phyloP scores from a whole-genome alignment of 495 filamentous ascomycete genomes.

The Talaromyces proteolyticus region DNA sequence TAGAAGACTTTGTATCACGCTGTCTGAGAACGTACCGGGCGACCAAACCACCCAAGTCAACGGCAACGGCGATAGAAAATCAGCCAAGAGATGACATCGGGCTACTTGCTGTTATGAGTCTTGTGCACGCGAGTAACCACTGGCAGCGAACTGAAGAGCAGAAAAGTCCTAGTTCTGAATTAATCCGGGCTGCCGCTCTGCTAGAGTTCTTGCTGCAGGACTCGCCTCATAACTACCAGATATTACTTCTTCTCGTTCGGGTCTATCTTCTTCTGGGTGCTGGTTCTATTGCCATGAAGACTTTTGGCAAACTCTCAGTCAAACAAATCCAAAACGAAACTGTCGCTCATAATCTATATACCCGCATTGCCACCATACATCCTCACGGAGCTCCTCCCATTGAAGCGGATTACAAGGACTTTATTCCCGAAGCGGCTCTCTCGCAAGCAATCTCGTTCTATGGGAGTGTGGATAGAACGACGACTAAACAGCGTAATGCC shows the following conservation, averaged over 20 bases:
- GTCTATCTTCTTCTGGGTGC: conserved; percentile 49
- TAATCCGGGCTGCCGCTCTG: conserved; percentile 46
- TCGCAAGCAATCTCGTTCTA: conserved; percentile 36
- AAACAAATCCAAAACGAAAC: conserved; percentile 58
- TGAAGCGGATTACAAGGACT: conserved; percentile 37
- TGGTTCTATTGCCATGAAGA: conserved; percentile 44
- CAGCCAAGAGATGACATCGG: conserved; percentile 52
- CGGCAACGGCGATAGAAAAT: conserved; percentile 42
- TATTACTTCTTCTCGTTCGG: conserved; percentile 47
- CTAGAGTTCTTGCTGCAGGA: conserved; percentile 42
- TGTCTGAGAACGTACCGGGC: conserved; percentile 42
- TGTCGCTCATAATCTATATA: conserved; percentile 51
- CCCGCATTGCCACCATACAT: conserved; percentile 51
- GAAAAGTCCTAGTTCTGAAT: conserved; percentile 23
- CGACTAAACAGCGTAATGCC: conserved; percentile 22
- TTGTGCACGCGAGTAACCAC: conserved; percentile 35
- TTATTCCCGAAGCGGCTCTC: conserved; percentile 35
- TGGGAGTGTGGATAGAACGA: conserved; percentile 26
- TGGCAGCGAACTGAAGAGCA: conserved; percentile 12
- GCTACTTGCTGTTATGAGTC: conserved; percentile 49
- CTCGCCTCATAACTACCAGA: conserved; percentile 54
- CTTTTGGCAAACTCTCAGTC: conserved; percentile 49
- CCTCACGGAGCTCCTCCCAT: conserved; percentile 37
- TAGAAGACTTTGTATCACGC: conserved; percentile 38
- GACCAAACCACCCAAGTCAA: conserved; percentile 12